Base-by-base conservation (phyloP, 2,329 filamentous ascomycete genomes). In the Periconia macrospinosa region DNA sequence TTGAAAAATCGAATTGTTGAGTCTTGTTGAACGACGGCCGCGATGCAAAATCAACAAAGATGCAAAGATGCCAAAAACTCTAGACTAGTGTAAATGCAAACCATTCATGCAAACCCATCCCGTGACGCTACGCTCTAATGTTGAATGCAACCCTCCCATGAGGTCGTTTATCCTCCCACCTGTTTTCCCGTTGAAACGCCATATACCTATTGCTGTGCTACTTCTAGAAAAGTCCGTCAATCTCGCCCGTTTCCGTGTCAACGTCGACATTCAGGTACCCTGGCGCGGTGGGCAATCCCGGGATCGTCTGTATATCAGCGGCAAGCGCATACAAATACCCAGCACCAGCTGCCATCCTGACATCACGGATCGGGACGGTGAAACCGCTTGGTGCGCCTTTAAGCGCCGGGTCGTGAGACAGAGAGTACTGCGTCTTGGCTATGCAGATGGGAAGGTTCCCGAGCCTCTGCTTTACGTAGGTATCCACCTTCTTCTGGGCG, bases 261-360 rank as follows among this genome's bases (percentile, higher is more conserved):
- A 87, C 82, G 63, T 97, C 93, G 44, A 97, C 92, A 67, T 97
- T 97, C 57, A 97, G 80, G 72, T 97, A 97, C 11, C 94, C 94
- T 9, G 93, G 94, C 18, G 93, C 93, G 9, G 94, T 97, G 10
- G 93, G 93, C 60, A 99, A 80, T 57, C 94, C 94, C 14, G 94
- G 94, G 60, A 99, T 99, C 1, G 94, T 99, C 81, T 97, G 94
- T 62, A 99, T 97, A 70, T 99, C 94, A 14, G 94, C 94, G 50
- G 94, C 94, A 57, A 97, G 83, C 7, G 94, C 94, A 66, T 96
- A 97, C 50, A 89, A 62, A 57, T 69, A 62, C 58, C 94, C 94
- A 58, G 91, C 94, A 69, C 94, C 94, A 55, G 92, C 92, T 27
- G 94, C 94, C 82, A 99, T 86, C 58, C 92, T 83, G 40, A 99